phyloP scores from a whole-genome alignment of 106 monocot species.

The Acorus gramineus region DNA sequence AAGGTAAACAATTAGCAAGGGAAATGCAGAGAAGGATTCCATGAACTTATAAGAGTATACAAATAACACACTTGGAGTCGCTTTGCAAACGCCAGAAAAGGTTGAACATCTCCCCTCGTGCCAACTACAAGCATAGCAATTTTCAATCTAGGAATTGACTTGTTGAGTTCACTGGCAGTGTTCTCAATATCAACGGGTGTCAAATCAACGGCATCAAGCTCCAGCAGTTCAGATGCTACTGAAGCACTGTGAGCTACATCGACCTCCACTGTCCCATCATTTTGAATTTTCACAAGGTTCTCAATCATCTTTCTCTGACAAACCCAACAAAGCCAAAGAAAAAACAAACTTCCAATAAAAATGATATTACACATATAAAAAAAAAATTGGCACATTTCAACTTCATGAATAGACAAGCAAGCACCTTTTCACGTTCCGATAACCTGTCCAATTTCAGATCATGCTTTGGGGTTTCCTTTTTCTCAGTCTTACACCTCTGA shows the following conservation, averaged over 20 bases:
- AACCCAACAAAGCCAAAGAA: background rate
- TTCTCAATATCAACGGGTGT: constrained; percentile 11
- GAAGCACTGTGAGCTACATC: constrained; percentile 32
- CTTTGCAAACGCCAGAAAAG: constrained; percentile 88
- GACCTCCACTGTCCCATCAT: constrained; percentile 79
- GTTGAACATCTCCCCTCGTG: constrained; percentile 96
- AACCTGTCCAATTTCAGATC: constrained; percentile 62
- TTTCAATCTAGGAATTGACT: constrained; percentile 62
- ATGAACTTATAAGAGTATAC: too few relatives aligned
- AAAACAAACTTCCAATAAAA: background rate
- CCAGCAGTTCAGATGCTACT: constrained; percentile 80
- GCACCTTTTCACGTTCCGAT: constrained; percentile 70
- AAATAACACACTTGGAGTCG: constrained; percentile 66
- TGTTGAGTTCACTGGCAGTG: constrained; percentile 21
- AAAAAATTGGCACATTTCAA: background rate
- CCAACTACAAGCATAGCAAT: constrained; percentile 97
- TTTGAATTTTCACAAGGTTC: constrained; percentile 66
- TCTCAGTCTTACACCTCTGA: constrained; percentile 33
- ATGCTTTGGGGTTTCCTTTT: constrained; percentile 24
- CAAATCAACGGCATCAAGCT: constrained; percentile 62
- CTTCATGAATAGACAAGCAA: background rate
- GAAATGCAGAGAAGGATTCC: too few relatives aligned
- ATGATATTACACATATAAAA: background rate
- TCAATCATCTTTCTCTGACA: constrained; percentile 65
- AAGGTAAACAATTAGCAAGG: too few relatives aligned